Evolutionary conservation across 345 rosid species (phyloP).

Genomic region (Syzygium grande): DNA sequence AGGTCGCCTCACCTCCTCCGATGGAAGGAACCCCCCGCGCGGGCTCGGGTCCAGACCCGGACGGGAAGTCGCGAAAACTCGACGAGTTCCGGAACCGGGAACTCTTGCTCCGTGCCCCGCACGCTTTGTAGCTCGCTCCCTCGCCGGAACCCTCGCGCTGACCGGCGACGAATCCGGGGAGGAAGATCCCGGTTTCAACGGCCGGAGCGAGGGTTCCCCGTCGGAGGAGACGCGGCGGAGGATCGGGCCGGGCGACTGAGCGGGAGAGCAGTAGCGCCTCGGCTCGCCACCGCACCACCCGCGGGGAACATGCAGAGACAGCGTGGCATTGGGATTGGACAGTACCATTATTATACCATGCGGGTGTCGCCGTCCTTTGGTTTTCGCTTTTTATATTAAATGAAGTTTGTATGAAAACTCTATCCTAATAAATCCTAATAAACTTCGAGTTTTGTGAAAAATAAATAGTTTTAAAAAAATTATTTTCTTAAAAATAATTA

Average conservation of each 20-base stretch:
- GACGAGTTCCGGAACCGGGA: background rate
- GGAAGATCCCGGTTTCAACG: background rate
- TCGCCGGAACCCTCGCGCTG: background rate
- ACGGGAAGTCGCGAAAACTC: background rate
- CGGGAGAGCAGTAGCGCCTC: background rate
- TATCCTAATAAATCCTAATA: no score
- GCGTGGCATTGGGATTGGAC: background rate
- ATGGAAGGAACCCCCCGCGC: background rate
- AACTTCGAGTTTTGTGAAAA: background rate
- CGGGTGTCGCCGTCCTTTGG: background rate
- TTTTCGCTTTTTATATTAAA: background rate
- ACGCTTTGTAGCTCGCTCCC: background rate
- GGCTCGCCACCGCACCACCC: no score
- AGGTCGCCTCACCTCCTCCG: background rate
- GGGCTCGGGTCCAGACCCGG: background rate
- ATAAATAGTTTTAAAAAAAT: background rate
- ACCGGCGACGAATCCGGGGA: background rate
- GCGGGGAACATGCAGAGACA: no score
- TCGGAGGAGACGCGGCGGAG: background rate
- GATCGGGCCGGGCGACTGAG: background rate
- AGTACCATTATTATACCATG: accelerated
- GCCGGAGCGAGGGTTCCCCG: background rate
- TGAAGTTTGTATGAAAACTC: background rate
- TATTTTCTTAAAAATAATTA: background rate
- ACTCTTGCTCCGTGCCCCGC: background rate